Evolutionary conservation across 441 rosid species (phyloP).

Genomic region (Iberis amara): DNA sequence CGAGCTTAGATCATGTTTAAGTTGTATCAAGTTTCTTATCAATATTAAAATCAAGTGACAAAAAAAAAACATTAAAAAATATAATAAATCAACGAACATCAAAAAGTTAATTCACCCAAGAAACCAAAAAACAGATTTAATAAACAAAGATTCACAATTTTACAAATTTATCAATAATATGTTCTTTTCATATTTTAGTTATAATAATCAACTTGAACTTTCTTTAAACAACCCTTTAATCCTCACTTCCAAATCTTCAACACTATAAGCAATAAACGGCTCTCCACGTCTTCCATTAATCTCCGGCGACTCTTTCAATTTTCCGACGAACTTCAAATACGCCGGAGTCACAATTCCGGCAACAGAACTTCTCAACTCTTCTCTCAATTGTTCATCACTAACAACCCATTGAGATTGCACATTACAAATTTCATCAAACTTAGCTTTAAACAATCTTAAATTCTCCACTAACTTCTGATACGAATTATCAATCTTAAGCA

Average conservation of each 20-base stretch:
- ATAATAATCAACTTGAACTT: conserved; percentile 19
- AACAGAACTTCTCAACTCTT: conserved; percentile 50
- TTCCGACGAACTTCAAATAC: conserved; percentile 42
- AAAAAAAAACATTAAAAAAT: too few relatives aligned
- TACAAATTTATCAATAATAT: neutral
- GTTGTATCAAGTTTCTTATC: too few relatives aligned
- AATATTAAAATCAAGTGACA: too few relatives aligned
- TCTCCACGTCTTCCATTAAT: conserved; percentile 47
- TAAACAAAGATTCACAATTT: neutral
- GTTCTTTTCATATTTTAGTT: neutral
- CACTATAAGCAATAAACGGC: conserved; percentile 40
- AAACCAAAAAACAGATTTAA: too few relatives aligned
- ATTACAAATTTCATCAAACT: conserved; percentile 47
- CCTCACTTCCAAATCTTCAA: conserved; percentile 48
- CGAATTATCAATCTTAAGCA: conserved; percentile 43
- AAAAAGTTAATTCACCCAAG: too few relatives aligned
- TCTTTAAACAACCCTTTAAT: conserved; percentile 59
- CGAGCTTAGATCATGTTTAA: too few relatives aligned
- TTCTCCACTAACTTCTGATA: conserved; percentile 48
- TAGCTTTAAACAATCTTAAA: conserved; percentile 48
- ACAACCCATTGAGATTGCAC: conserved; percentile 56
- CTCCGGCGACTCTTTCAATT: conserved; percentile 49
- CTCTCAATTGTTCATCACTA: conserved; percentile 54
- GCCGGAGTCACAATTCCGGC: conserved; percentile 51
- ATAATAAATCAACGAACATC: too few relatives aligned